Conservation (phyloP, 2,329 filamentous ascomycete species). For the Cryphonectria radicalis region DNA sequence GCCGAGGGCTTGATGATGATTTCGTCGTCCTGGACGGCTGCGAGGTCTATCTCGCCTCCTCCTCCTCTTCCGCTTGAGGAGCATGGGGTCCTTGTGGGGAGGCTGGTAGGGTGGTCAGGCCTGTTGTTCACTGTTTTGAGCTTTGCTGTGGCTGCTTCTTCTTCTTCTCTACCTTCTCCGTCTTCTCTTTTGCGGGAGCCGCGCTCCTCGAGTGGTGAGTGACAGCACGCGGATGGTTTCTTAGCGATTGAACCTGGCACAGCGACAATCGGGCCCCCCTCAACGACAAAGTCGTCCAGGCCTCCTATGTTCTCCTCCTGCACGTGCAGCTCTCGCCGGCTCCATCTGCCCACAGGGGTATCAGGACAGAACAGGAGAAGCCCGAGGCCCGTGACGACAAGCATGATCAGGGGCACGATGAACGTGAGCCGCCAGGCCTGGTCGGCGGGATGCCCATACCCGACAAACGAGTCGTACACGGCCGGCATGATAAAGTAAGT, state of each 20-base stretch:
- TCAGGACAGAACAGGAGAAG: conserved; percentile 79
- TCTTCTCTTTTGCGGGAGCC: neutral
- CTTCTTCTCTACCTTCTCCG: conserved; percentile 40
- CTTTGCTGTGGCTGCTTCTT: conserved; percentile 34
- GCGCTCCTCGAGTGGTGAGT: neutral
- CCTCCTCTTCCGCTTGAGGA: conserved; percentile 33
- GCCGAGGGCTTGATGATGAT: conserved; percentile 60
- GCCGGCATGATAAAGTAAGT: conserved; percentile 95
- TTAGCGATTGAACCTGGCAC: conserved; percentile 56
- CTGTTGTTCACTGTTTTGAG: conserved; percentile 36
- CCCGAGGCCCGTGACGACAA: conserved; percentile 65
- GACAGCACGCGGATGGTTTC: conserved; percentile 37
- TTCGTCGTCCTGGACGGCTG: conserved; percentile 54
- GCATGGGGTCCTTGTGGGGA: conserved; percentile 50
- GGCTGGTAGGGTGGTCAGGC: conserved; percentile 41
- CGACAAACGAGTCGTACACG: conserved; percentile 77
- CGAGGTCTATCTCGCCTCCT: conserved; percentile 57
- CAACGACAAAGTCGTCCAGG: conserved; percentile 48
- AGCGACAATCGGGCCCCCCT: conserved; percentile 47
- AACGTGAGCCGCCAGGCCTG: conserved; percentile 85
- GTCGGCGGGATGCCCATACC: conserved; percentile 62
- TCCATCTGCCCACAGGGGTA: conserved; percentile 82
- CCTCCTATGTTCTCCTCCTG: conserved; percentile 50
- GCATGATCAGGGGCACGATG: conserved; percentile 79
- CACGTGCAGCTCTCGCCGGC: conserved; percentile 56